A percentile compares a stretch with the other conserved stretches of the same genome.
Evolutionary conservation across 2,329 filamentous ascomycete species (phyloP).

Genomic region (Aaosphaeria pasadenensis): DNA sequence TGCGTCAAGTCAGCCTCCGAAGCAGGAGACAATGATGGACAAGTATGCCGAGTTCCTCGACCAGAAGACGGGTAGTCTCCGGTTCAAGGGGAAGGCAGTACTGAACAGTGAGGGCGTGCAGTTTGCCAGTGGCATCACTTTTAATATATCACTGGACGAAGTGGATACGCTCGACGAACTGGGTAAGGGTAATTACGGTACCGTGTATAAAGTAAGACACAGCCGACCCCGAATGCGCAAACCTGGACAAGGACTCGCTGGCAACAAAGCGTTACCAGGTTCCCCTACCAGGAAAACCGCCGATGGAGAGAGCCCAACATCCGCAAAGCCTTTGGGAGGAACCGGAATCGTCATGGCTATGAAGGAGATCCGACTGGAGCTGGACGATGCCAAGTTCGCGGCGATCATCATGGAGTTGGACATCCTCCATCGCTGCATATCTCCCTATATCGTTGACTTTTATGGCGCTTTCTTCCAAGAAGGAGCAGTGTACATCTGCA

Average conservation of each 20-base stretch:
- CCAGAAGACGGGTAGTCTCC: constrained; percentile 84
- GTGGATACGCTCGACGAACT: constrained; percentile 90
- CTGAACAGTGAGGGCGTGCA: constrained; percentile 88
- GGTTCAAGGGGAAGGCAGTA: constrained; percentile 87
- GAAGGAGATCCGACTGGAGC: constrained; percentile 95
- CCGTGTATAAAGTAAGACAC: constrained; percentile 94
- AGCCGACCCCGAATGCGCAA: constrained; percentile 64
- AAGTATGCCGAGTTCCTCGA: constrained; percentile 83
- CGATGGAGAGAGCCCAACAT: constrained; percentile 34
- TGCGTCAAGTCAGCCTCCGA: constrained; percentile 19
- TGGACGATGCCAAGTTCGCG: constrained; percentile 95
- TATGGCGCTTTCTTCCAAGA: constrained; percentile 99
- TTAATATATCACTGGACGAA: constrained; percentile 93
- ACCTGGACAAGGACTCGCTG: constrained; percentile 58
- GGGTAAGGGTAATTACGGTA: constrained; percentile 97
- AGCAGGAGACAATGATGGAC: constrained; percentile 52
- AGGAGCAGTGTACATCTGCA: constrained; percentile 97
- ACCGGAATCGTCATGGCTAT: constrained; percentile 92
- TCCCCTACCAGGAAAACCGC: constrained; percentile 32
- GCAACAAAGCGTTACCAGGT: constrained; percentile 49
- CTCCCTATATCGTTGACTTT: constrained; percentile 96
- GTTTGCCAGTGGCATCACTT: constrained; percentile 84
- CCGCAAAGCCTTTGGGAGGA: constrained; percentile 42
- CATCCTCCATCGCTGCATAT: constrained; percentile 90
- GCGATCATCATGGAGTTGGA: constrained; percentile 98